Evolutionary conservation across 352 stramenopile genomes (phyloP), one percentile per base, ranked within the genome.

Genomic region (Globisporangium rhizosaccharum): DNA sequence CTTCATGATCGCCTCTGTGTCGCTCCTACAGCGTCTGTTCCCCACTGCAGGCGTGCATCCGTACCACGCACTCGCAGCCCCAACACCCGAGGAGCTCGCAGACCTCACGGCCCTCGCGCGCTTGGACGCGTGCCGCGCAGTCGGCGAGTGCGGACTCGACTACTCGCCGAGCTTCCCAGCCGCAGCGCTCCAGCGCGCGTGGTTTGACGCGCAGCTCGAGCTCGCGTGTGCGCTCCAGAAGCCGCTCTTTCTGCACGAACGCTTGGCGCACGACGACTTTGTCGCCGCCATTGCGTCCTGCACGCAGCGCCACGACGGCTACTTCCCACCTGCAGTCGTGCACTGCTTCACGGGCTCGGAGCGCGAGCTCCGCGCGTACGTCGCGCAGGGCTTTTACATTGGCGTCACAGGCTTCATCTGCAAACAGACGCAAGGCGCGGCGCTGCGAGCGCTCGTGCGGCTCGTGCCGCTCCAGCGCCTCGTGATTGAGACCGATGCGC

Each of bases 401-500:
- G 90, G 90, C 30, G 72, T 97, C 59, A 97, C 91, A 25, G 91
- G 91, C 15, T 95, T 86, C 51, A 82, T 97, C 39, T 96, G 86
- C 73, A 97, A 96, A 58, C 78, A 84, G 65, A 69, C 75, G 56
- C 74, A 82, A 55, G 67, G 76, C 56, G 69, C 71, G 2, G 67
- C 56, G 10, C 53, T 93, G 33, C 72, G 87, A 14, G 66, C 82
- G 37, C 82, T 87, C 56, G 56, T 87, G 18, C 70, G 61, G 6
- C 66, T 70, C 49, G 67, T 97, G 36, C 85, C 88, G 8, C 57
- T 96, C 14, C 61, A 96, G 56, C 73, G 77, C 39, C 75, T 98
- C 7, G 79, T 97, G 47, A 73, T 98, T 48, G 92, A 98, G 72
- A 97, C 92, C 7, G 90, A 98, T 67, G 87, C 90, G 51, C 92